Evolutionary conservation across 352 stramenopile genomes (phyloP), one percentile per base, ranked within the genome.

Genomic region (Pythium diclinum): DNA sequence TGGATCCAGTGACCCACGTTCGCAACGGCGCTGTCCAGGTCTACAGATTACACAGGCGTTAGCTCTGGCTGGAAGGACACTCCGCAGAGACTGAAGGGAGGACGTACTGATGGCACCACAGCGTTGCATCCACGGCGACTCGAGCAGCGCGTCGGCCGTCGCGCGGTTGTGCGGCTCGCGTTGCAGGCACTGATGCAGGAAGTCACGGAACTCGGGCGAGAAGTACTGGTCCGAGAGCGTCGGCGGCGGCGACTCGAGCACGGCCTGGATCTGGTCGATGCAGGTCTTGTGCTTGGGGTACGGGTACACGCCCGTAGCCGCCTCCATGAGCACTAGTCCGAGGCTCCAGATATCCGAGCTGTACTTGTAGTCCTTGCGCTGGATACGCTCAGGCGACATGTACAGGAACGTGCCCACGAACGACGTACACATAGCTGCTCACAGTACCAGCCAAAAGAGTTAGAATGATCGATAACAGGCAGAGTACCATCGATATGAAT

Each of bases 381-480:
- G 79, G 68, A 94, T 95, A 46, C 96, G 87, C 73, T 98, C 92
- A 5, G 92, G 92, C 7, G 84, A 92, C 80, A 97, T 97, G 72
- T 98, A 98, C 44, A 94, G 92, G 36, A 96, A 96, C 48, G 92
- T 97, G 28, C 92, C 92, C 21, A 97, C 88, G 68, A 96, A 99
- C n/a, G 96, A 98, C 52, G 80, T 86, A 63, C 89, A 97, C 73
- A 97, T 96, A 40, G 97, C 85, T 83, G 80, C 13, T 17, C 9
- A 42, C 3, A 28, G 25, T 28, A 42, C 9, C 36, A 17, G 3
- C 11, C 11, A 14, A 42, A 42, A 42, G 1, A 42, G 36, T 42
- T 42, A 5, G 36, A 28, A 28, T 28, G 1, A 28, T 28, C 25
- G 25, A 28, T 28, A 28, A 28, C 25, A 28, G 25, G 25, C 25